phyloP scores from a whole-genome alignment of 257 asterid genomes.

The Solanum arcanum region DNA sequence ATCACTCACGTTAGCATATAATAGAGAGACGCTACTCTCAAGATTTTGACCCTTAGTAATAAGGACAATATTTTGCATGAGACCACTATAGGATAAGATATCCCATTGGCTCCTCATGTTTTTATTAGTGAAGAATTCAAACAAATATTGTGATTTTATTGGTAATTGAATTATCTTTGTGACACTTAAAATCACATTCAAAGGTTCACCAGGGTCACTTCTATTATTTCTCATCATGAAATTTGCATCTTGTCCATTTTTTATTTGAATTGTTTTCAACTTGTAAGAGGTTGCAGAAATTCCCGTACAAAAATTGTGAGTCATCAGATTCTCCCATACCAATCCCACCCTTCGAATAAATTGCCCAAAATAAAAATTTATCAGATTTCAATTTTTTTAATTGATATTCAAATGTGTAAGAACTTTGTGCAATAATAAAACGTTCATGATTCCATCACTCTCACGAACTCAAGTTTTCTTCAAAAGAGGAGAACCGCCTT shows the following conservation, averaged over 20 bases:
- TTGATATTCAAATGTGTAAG: not conserved
- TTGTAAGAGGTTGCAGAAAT: conserved; percentile 51
- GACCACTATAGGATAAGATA: conserved; percentile 32
- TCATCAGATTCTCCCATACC: conserved; percentile 57
- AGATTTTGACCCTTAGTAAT: conserved; percentile 51
- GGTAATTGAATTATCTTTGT: conserved; percentile 60
- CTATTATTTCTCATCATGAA: conserved; percentile 46
- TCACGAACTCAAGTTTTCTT: conserved; percentile 40
- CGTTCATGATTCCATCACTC: conserved; percentile 36
- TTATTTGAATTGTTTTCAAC: conserved; percentile 52
- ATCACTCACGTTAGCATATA: conserved; percentile 4
- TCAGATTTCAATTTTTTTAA: no score
- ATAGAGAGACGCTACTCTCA: conserved; percentile 39
- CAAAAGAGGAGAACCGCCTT: conserved; percentile 53
- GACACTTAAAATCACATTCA: conserved; percentile 32
- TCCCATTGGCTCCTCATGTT: conserved; percentile 65
- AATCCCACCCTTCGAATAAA: no score
- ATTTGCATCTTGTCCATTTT: conserved; percentile 25
- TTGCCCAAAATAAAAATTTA: no score
- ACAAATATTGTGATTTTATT: conserved; percentile 22
- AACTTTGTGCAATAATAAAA: not conserved
- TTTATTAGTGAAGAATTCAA: conserved; percentile 52
- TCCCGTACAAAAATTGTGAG: conserved; percentile 50
- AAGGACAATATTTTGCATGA: conserved; percentile 40
- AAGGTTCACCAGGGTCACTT: conserved; percentile 56